Conservation (phyloP, 768 basidiomycete species). For the Pulveroboletus frians region DNA sequence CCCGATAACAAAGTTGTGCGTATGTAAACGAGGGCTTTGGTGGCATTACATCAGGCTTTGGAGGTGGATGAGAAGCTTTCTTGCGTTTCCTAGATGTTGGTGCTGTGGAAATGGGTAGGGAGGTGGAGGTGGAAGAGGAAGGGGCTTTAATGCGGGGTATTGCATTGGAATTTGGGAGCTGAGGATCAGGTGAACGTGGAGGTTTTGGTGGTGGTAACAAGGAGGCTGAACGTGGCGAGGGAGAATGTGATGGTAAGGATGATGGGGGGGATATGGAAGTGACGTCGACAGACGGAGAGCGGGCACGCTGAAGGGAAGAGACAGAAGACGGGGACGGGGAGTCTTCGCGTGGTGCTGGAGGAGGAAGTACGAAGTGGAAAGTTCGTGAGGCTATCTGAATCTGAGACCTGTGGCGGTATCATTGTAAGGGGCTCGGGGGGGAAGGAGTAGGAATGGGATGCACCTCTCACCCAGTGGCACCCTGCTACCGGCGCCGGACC, state of each 20-base stretch:
- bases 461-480: constrained; percentile 85
- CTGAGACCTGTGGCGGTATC: constrained; percentile 59
- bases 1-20: constrained; percentile 85
- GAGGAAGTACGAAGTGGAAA: constrained; percentile 95
- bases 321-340: constrained; percentile 76
- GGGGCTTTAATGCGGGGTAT: constrained; percentile 43
- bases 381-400: constrained; percentile 97
- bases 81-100: constrained; percentile 62
- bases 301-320: constrained; percentile 59
- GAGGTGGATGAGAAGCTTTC: constrained; percentile 43
- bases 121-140: constrained; percentile 21
- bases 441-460: constrained; percentile 12
- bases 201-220: constrained; percentile 42
- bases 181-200: constrained; percentile 43
- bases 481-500: constrained; percentile 82
- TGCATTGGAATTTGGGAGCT: constrained; percentile 60
- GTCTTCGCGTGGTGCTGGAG: constrained; percentile 73
- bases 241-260: constrained; percentile 72
- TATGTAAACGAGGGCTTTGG: constrained; percentile 89
- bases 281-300: constrained; percentile 80
- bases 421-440: neutral
- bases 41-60: constrained; percentile 72
- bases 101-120: constrained; percentile 9
- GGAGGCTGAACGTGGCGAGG: constrained; percentile 49
- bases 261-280: constrained; percentile 80